Evolutionary conservation across 768 basidiomycete species (phyloP).

Genomic region (Brasilioporus rufonigricans): DNA sequence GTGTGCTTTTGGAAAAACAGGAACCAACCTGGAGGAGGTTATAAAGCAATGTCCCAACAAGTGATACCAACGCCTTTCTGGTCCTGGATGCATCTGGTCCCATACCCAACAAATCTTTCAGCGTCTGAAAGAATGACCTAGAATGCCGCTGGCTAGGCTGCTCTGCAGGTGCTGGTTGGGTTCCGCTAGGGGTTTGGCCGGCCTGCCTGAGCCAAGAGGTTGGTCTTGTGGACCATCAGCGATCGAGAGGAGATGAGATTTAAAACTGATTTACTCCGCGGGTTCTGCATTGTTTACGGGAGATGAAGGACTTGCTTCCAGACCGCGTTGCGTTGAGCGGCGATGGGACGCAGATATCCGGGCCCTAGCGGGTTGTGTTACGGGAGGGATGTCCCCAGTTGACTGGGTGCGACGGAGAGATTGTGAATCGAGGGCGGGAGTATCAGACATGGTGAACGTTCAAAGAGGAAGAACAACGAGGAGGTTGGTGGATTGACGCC

Average conservation of each 20-base stretch:
- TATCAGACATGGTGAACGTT: conserved; percentile 29
- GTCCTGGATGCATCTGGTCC: conserved; percentile 50
- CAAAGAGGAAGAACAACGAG: conserved; percentile 12
- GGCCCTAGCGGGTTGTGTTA: conserved; percentile 24
- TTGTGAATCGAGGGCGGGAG: conserved; percentile 30
- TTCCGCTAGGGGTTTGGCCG: conserved; percentile 16
- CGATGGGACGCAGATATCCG: conserved; percentile 30
- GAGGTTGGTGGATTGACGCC: conserved; percentile 26
- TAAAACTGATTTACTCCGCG: conserved; percentile 16
- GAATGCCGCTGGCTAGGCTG: conserved; percentile 10
- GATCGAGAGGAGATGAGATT: conserved; percentile 7
- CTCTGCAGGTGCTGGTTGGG: background rate
- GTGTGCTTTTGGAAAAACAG: background rate
- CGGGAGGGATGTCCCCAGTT: conserved; percentile 32
- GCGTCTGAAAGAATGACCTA: conserved; percentile 19
- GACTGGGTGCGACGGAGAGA: conserved; percentile 35
- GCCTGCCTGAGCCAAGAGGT: conserved; percentile 26
- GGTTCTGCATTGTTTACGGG: conserved; percentile 13
- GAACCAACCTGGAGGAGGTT: conserved; percentile 51
- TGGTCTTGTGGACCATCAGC: conserved; percentile 23
- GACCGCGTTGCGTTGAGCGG: conserved; percentile 25
- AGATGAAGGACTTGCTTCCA: conserved; percentile 18
- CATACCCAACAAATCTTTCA: conserved; percentile 47
- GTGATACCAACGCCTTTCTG: conserved; percentile 51
- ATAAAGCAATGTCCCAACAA: conserved; percentile 51